Evolutionary conservation across 2,329 filamentous ascomycete species (phyloP).

Genomic region (Thielaviopsis cerberus): DNA sequence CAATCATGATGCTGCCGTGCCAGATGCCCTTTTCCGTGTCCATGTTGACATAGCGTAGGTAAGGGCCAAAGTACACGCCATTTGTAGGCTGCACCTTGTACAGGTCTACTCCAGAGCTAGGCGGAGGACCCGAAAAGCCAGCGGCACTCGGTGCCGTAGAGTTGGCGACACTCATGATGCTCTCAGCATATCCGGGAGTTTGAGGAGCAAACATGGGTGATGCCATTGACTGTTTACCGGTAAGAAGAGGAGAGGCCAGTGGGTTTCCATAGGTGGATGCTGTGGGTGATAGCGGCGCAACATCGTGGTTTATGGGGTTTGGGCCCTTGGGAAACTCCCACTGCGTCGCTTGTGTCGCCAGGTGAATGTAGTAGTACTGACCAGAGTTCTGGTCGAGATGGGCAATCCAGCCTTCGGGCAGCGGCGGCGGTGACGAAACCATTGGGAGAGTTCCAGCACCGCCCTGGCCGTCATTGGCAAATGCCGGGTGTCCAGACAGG

Average conservation of each 20-base stretch:
- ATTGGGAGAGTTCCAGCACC: slow-evolving; percentile 8
- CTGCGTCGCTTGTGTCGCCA: slow-evolving; percentile 86
- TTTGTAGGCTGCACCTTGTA: slow-evolving; percentile 90
- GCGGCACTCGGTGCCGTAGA: slow-evolving; percentile 55
- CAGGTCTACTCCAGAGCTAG: slow-evolving; percentile 73
- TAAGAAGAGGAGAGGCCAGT: slow-evolving; percentile 48
- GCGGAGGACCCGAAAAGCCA: slow-evolving; percentile 80
- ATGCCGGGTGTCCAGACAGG: slow-evolving; percentile 63
- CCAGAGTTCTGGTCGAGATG: slow-evolving; percentile 90
- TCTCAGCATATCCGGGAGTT: slow-evolving; percentile 68
- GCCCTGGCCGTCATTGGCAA: slow-evolving; percentile 50
- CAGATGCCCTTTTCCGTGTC: slow-evolving; percentile 78
- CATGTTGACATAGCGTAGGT: slow-evolving; percentile 93
- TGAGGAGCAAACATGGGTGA: slow-evolving; percentile 73
- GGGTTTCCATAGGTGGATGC: slow-evolving; percentile 61
- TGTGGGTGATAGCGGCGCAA: slow-evolving; percentile 65
- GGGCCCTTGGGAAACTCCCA: slow-evolving; percentile 98
- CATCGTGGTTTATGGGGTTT: slow-evolving; percentile 69
- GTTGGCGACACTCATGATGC: slow-evolving; percentile 63
- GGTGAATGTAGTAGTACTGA: slow-evolving; percentile 97
- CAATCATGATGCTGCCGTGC: slow-evolving; percentile 82
- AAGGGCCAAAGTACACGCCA: slow-evolving; percentile 93
- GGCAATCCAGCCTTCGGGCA: slow-evolving; percentile 96
- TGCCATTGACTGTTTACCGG: slow-evolving; percentile 32
- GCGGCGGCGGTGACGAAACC: slow-evolving; percentile 67